Evolutionary conservation across 306 rosid species (phyloP).

Genomic region (Begonia masoniana): DNA sequence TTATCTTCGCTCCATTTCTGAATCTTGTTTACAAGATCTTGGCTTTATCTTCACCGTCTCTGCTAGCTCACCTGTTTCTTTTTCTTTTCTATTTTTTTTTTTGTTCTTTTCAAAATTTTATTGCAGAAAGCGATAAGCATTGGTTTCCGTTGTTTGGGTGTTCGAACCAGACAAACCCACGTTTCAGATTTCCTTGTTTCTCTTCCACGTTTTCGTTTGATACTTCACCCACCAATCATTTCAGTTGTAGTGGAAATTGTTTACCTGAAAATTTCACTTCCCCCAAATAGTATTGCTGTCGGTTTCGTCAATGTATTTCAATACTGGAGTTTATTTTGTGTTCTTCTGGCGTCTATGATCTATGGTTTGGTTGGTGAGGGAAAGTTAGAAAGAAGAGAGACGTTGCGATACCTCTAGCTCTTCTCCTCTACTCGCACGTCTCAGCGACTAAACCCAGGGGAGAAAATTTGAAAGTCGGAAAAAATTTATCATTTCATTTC

Average conservation of each 20-base stretch:
- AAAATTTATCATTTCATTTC: not conserved
- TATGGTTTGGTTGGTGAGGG: not conserved
- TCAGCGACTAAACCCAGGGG: not conserved
- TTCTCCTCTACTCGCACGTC: not conserved
- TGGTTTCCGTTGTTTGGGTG: constrained; percentile 1
- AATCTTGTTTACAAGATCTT: too few species aligned
- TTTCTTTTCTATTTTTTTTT: too few species aligned
- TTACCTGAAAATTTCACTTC: too few species aligned
- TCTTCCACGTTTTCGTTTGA: constrained; percentile 5
- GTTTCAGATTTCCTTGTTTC: not conserved
- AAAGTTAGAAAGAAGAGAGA: not conserved
- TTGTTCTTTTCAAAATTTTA: not conserved
- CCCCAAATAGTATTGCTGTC: too few species aligned
- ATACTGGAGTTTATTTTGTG: too few species aligned
- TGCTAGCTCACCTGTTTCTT: too few species aligned
- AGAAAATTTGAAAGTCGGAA: not conserved
- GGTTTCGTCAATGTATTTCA: too few species aligned
- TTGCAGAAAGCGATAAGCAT: constrained; percentile 2
- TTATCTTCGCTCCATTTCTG: too few species aligned
- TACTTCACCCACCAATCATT: too few species aligned
- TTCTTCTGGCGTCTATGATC: not conserved
- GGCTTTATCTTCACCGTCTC: too few species aligned
- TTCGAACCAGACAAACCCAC: constrained; percentile 13
- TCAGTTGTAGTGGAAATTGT: too few species aligned
- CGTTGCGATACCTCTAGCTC: not conserved